A percentile compares a stretch with the other conserved stretches of the same genome.
phyloP scores from a whole-genome alignment of 352 stramenopile genomes.

The Globisporangium nagaii region DNA sequence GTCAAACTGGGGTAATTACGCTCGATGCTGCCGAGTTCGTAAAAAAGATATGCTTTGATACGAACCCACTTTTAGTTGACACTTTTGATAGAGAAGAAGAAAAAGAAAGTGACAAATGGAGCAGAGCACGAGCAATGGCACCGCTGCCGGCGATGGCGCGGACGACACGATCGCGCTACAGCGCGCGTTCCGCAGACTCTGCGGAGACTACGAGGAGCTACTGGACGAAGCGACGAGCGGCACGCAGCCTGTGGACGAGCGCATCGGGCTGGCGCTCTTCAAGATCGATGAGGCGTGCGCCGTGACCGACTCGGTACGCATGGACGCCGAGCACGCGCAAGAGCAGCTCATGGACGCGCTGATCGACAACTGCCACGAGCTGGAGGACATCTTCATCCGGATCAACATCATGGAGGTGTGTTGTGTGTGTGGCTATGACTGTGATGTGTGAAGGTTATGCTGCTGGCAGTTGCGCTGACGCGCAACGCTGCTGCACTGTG shows the following conservation, averaged over 20 bases:
- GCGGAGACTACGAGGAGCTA: constrained; percentile 62
- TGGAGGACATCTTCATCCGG: constrained; percentile 75
- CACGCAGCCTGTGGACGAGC: constrained; percentile 58
- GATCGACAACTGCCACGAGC: constrained; percentile 59
- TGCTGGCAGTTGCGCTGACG: not conserved
- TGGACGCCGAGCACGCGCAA: constrained; percentile 44
- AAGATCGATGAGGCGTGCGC: constrained; percentile 76
- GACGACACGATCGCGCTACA: constrained; percentile 20
- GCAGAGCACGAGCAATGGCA: not conserved
- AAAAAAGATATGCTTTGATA: not conserved
- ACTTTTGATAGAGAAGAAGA: not conserved
- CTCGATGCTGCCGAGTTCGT: not conserved
- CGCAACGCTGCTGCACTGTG: not conserved
- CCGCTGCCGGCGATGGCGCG: not conserved
- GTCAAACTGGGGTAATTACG: constrained; percentile 12
- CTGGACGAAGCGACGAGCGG: constrained; percentile 53
- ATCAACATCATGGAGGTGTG: constrained; percentile 72
- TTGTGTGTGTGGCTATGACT: not conserved
- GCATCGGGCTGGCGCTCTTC: constrained; percentile 70
- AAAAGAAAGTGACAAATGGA: not conserved
- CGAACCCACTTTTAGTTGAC: not conserved
- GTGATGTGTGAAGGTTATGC: not conserved
- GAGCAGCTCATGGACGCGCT: constrained; percentile 48
- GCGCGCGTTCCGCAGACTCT: constrained; percentile 50
- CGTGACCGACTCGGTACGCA: constrained; percentile 38